Evolutionary conservation across 2,329 filamentous ascomycete genomes (phyloP).

Genomic region (Fusarium sp.): DNA sequence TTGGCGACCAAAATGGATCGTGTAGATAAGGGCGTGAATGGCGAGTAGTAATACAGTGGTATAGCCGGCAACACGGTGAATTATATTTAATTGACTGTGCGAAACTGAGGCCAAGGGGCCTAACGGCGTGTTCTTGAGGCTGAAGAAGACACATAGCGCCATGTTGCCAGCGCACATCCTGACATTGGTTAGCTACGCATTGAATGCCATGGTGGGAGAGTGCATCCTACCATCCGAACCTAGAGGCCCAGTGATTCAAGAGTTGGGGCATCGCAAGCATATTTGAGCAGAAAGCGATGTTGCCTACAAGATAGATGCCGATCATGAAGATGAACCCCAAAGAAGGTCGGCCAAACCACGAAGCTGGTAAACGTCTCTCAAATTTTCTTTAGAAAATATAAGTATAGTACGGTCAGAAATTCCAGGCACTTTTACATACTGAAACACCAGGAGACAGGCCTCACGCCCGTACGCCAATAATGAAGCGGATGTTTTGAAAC

Average conservation of each 20-base stretch:
- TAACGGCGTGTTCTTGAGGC: constrained; percentile 60
- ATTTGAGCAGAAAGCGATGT: neutral
- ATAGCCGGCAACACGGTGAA: constrained; percentile 59
- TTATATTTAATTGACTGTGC: constrained; percentile 57
- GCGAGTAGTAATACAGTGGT: constrained; percentile 49
- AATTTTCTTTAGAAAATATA: rapidly evolving
- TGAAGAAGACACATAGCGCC: constrained; percentile 53
- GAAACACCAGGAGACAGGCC: neutral
- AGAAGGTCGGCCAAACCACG: neutral
- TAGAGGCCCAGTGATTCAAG: constrained; percentile 14
- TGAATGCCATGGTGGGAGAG: rapidly evolving
- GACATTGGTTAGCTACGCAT: neutral
- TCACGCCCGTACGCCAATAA: neutral
- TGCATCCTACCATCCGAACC: constrained; percentile 36
- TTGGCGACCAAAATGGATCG: constrained; percentile 42
- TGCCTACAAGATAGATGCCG: neutral
- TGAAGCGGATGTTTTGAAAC: neutral
- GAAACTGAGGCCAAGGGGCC: constrained; percentile 41
- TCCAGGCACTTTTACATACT: neutral
- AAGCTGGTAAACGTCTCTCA: neutral
- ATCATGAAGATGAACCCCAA: neutral
- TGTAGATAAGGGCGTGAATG: constrained; percentile 51
- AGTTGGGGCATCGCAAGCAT: neutral
- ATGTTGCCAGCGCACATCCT: constrained; percentile 59
- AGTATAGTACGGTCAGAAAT: rapidly evolving